A percentile compares a stretch with the other conserved stretches of the same genome.
Conservation (phyloP, 2,329 filamentous ascomycete genomes). For the Ilyonectria sp. region DNA sequence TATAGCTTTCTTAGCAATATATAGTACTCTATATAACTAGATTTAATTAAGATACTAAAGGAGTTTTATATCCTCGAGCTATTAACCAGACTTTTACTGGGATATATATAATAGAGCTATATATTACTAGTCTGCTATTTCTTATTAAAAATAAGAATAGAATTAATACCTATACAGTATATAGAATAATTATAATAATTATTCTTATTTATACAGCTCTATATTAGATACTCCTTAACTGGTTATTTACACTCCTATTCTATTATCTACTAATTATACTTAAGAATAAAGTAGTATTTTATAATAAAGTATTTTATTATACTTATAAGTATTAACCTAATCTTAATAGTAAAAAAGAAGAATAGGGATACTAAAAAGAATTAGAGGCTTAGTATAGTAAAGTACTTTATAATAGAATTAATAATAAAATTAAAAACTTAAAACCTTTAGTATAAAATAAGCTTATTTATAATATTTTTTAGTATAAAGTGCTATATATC, state of each 20-base stretch:
- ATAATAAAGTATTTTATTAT: slow-evolving; percentile 82
- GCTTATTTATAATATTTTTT: too few relatives aligned
- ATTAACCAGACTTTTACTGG: slow-evolving; percentile 97
- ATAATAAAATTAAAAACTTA: too few relatives aligned
- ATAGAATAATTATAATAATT: slow-evolving; percentile 89
- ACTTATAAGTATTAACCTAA: too few relatives aligned
- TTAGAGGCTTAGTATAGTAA: too few relatives aligned
- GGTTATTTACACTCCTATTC: slow-evolving; percentile 86
- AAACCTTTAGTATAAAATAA: too few relatives aligned
- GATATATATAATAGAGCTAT: slow-evolving; percentile 94
- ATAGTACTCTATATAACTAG: slow-evolving; percentile 95
- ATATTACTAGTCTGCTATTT: slow-evolving; percentile 91
- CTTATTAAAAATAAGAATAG: slow-evolving; percentile 73
- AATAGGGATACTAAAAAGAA: too few relatives aligned
- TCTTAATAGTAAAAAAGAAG: too few relatives aligned
- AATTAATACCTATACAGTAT: slow-evolving; percentile 74
- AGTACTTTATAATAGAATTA: too few relatives aligned
- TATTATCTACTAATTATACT: slow-evolving; percentile 93
- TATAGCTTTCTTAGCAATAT: slow-evolving; percentile 96
- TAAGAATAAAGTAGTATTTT: slow-evolving; percentile 91
- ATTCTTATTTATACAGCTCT: slow-evolving; percentile 77
- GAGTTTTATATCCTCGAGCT: slow-evolving; percentile 89
- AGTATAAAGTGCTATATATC: too few relatives aligned
- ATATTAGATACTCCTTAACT: slow-evolving; percentile 86
- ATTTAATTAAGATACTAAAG: slow-evolving; percentile 91